These are phyloP conservation scores for Panellus pusillus DNA, from an alignment of 768 basidiomycete genomes.

Conservation along the genomic window DNA sequence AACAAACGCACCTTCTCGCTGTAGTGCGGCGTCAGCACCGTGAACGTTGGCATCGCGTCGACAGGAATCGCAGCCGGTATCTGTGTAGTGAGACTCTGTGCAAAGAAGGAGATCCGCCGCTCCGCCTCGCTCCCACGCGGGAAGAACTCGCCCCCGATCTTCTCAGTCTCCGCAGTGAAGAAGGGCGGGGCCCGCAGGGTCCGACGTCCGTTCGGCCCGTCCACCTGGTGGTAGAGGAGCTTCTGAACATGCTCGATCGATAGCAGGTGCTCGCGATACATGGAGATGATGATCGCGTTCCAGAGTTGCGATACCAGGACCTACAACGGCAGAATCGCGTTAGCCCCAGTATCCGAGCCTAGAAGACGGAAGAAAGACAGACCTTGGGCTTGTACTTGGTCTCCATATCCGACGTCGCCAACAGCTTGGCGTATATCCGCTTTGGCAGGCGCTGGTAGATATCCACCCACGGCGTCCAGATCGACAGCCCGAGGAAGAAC, in stretches of 20 bases:
- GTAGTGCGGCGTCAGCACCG: constrained; percentile 97
- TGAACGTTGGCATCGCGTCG: constrained; percentile 99
- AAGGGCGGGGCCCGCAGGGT: constrained; percentile 94
- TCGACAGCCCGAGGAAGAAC: constrained; percentile 88
- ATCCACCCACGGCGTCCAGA: constrained; percentile 99
- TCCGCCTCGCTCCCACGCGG: constrained; percentile 93
- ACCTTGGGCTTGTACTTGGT: constrained; percentile 99
- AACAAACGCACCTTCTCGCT: constrained; percentile 79
- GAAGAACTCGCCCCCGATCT: constrained; percentile 80
- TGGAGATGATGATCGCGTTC: constrained; percentile 99
- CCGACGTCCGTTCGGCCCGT: constrained; percentile 52
- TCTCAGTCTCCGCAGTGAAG: constrained; percentile 95
- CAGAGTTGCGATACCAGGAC: constrained; percentile 98
- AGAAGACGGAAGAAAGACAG: constrained; percentile 20
- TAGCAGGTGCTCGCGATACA: constrained; percentile 98
- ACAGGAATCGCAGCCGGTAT: constrained; percentile 93
- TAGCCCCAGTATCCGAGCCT: not conserved
- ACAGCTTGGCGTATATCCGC: constrained; percentile 92
- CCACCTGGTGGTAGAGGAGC: constrained; percentile 95
- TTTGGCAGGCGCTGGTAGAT: constrained; percentile 96
- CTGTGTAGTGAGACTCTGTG: constrained; percentile 91
- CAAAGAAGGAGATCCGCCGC: constrained; percentile 97
- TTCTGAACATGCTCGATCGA: constrained; percentile 99
- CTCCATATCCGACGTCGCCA: constrained; percentile 95
- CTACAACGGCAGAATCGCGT: constrained; percentile 34